Conservation (phyloP, 495 filamentous ascomycete genomes). For the Peziza echinospora region DNA sequence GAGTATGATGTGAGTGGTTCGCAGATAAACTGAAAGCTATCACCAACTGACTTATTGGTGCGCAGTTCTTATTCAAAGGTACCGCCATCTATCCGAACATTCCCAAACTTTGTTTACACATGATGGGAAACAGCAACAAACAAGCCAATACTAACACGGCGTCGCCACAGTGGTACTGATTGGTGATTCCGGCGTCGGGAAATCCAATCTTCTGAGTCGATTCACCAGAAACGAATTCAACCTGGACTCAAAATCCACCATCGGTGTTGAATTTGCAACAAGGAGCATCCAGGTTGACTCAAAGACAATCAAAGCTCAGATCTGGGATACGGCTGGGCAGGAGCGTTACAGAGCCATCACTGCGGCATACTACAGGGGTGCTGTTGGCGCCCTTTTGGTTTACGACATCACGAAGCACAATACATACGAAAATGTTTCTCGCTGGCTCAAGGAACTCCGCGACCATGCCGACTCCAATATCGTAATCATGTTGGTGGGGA, state of each 20-base stretch:
- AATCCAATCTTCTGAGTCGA: constrained; percentile 97
- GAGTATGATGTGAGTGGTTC: constrained; percentile 84
- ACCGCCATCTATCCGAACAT: constrained; percentile 20
- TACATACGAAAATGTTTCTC: constrained; percentile 96
- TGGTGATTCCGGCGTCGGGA: constrained; percentile 96
- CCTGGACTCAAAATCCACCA: constrained; percentile 98
- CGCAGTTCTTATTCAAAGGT: constrained; percentile 99
- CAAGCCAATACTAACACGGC: no score
- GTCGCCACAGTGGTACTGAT: constrained; percentile 67
- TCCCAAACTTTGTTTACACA: no score
- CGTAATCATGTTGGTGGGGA: constrained; percentile 98
- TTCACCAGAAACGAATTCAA: constrained; percentile 99
- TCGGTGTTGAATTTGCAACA: constrained; percentile 98
- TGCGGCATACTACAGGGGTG: constrained; percentile 94
- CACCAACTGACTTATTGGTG: no score
- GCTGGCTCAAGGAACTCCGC: constrained; percentile 97
- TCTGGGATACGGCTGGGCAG: constrained; percentile 99
- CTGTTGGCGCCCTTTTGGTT: constrained; percentile 89
- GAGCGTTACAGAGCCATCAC: constrained; percentile 98
- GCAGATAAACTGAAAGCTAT: no score
- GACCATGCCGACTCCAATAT: constrained; percentile 98
- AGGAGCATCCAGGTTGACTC: constrained; percentile 96
- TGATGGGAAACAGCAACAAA: no score
- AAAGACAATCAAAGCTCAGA: constrained; percentile 99
- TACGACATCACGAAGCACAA: constrained; percentile 99